phyloP scores from a whole-genome alignment of 768 basidiomycete genomes.

The Myochromella boudieri region DNA sequence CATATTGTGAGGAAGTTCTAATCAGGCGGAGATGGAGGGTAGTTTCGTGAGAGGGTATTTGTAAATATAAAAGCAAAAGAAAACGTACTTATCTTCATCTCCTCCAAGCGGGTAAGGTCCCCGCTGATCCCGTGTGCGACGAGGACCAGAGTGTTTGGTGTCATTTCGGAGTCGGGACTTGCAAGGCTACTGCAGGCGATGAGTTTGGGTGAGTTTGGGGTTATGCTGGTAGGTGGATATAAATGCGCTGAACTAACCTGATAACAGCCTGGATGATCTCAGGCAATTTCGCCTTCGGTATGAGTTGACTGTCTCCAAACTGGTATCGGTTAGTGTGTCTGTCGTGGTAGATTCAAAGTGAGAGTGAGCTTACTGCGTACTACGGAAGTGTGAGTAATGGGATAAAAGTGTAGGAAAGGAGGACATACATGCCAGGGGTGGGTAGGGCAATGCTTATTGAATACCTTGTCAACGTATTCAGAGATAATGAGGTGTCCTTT shows the following conservation, averaged over 20 bases:
- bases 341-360: no score
- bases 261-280: slow-evolving; percentile 72
- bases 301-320: slow-evolving; percentile 79
- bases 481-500: slow-evolving; percentile 74
- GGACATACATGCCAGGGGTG: slow-evolving; percentile 70
- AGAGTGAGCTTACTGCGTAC: slow-evolving; percentile 58
- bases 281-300: slow-evolving; percentile 65
- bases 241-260: slow-evolving; percentile 42
- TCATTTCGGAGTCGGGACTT: slow-evolving; percentile 76
- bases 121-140: slow-evolving; percentile 60
- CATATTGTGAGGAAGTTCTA: slow-evolving; percentile 75
- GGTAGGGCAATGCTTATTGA: slow-evolving; percentile 63
- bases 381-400: slow-evolving; percentile 23
- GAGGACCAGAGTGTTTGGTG: slow-evolving; percentile 67
- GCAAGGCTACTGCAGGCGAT: slow-evolving; percentile 55
- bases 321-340: no score
- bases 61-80: background rate
- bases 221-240: background rate
- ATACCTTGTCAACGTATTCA: slow-evolving; percentile 65
- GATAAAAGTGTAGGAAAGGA: slow-evolving; percentile 16
- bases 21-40: background rate
- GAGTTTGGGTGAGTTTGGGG: slow-evolving; percentile 1
- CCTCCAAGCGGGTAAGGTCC: slow-evolving; percentile 64
- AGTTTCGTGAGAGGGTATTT: no score
- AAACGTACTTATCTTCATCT: slow-evolving; percentile 78